phyloP scores from a whole-genome alignment of 2,329 filamentous ascomycete genomes.

The Fusarium virguliforme region DNA sequence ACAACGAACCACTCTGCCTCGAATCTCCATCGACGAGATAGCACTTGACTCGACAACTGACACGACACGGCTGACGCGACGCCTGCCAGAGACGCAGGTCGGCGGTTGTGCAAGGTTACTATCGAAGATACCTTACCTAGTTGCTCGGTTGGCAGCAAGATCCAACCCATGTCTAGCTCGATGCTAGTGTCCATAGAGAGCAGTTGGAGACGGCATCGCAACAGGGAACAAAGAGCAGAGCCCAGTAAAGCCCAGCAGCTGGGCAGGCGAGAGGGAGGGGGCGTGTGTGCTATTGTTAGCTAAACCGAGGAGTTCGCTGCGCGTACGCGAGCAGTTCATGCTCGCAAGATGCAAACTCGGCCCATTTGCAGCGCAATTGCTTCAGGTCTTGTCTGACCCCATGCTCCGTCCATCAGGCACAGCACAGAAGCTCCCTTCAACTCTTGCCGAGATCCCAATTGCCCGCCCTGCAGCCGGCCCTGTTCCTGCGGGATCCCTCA shows the following conservation, averaged over 20 bases:
- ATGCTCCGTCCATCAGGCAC: constrained; percentile 12
- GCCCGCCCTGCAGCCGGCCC: constrained; percentile 36
- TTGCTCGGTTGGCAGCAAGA: constrained; percentile 47
- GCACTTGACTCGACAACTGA: constrained; percentile 24
- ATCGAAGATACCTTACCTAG: constrained; percentile 32
- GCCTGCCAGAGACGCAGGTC: constrained; percentile 36
- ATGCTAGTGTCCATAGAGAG: constrained; percentile 46
- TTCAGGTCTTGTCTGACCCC: constrained; percentile 18
- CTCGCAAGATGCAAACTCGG: constrained; percentile 16
- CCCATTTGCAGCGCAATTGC: constrained; percentile 5
- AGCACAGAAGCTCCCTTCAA: neutral
- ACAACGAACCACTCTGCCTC: constrained; percentile 28
- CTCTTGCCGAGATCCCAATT: constrained; percentile 18
- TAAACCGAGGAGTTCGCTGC: constrained; percentile 11
- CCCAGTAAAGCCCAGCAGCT: neutral
- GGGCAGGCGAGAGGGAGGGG: constrained; percentile 36
- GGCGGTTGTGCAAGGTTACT: constrained; percentile 40
- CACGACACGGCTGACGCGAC: constrained; percentile 25
- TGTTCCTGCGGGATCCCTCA: constrained; percentile 23
- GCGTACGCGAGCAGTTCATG: constrained; percentile 40
- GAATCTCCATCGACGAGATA: constrained; percentile 8
- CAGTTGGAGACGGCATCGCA: constrained; percentile 35
- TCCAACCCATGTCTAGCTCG: constrained; percentile 45
- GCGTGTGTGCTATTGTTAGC: constrained; percentile 28
- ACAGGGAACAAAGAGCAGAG: constrained; percentile 23